phyloP scores from a whole-genome alignment of 179 eudicot species.

The Dionaea muscipula region DNA sequence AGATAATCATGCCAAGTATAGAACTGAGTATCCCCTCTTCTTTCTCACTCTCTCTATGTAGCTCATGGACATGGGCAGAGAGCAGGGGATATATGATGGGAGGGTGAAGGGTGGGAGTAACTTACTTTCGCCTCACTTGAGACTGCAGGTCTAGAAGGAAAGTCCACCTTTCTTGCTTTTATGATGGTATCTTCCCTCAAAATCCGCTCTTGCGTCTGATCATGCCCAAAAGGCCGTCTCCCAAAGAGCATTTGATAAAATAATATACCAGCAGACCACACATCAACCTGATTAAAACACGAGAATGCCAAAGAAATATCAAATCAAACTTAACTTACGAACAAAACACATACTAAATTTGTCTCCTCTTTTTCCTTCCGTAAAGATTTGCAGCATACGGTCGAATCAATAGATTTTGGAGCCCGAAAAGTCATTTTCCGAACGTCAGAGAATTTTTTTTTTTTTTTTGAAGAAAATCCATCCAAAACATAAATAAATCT shows the following conservation, averaged over 20 bases:
- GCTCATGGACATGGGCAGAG: background rate
- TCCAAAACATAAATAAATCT: too few relatives aligned
- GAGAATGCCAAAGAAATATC: constrained; percentile 5
- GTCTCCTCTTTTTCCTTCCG: too few relatives aligned
- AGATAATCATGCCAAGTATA: too few relatives aligned
- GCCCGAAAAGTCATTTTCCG: too few relatives aligned
- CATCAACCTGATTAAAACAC: constrained; percentile 35
- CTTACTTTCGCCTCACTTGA: constrained; percentile 84
- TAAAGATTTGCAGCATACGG: too few relatives aligned
- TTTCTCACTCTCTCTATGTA: background rate
- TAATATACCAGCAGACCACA: constrained; percentile 92
- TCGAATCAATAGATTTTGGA: too few relatives aligned
- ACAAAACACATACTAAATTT: too few relatives aligned
- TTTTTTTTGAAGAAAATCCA: too few relatives aligned
- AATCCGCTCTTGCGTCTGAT: constrained; percentile 87
- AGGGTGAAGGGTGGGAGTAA: background rate
- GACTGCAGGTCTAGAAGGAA: constrained; percentile 80
- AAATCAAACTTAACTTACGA: background rate
- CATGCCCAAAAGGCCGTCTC: constrained; percentile 95
- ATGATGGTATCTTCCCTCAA: constrained; percentile 95
- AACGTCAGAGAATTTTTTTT: too few relatives aligned
- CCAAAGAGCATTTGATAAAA: constrained; percentile 98
- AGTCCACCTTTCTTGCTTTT: constrained; percentile 91
- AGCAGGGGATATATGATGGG: background rate
- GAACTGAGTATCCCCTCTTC: too few relatives aligned